Base-by-base conservation (phyloP, 2,329 filamentous ascomycete genomes). In the Domatiomyces globalis region DNA sequence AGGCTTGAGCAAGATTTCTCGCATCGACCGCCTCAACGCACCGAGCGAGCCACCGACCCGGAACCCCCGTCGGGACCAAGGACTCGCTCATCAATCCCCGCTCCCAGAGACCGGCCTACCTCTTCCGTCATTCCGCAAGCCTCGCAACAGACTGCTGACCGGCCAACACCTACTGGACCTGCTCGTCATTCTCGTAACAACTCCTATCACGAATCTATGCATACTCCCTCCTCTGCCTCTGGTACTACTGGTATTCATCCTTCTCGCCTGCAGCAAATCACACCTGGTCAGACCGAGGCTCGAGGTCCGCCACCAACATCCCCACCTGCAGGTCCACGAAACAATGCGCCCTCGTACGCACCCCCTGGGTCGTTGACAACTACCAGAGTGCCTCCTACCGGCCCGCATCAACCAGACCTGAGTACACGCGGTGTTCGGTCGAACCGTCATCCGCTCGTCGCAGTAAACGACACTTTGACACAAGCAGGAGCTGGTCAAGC, bases 21-120 rank as follows among this genome's bases (percentile, higher is more conserved):
- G 2, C 54, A 57, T 9, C 53, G 56, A 18, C 51, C 53, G 9
- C 71, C 68, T 47, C 75, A 73, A 58, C 73, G 72, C 27, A 66
- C 75, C 17, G 76, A 75, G 5, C 55, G 53, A n/a, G 43, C 47
- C 20, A 43, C 53, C 19, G 54, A 60, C 7, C 29, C 53, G 18
- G 72, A 80, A 18, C 71, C 68, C 48, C 77, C 78, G 20, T 76
- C 74, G 42, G 79, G 77, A 1, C 78, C 78, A 49, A 69, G 74
- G 52, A 67, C 68, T 33, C 59, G 44, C 45, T 53, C 47, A 53
- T 58, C 59, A 49, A 57, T 39, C 54, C 53, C 46, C 60, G 57
- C 53, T 59, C 59, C 19, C 56, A 62, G 27, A 49, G 39, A 48
- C 45, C 53, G 46, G 49, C 53, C 51, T 33, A 51, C 49, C 15